These are phyloP conservation scores for Silene vulgaris DNA, from an alignment of 179 eudicot species.

Conservation along the genomic window DNA sequence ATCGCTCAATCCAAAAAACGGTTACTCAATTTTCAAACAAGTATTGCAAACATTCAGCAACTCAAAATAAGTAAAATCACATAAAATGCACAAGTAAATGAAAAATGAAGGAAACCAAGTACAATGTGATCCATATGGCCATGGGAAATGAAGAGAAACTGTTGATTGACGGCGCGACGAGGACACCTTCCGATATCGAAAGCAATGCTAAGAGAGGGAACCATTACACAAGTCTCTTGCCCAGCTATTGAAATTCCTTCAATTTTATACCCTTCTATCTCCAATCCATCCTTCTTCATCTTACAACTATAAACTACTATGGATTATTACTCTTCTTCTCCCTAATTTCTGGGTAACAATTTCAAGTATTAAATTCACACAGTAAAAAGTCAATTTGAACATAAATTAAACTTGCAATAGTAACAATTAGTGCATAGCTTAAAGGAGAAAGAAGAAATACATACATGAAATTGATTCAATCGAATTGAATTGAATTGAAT, in stretches of 20 bases:
- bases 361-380: background rate
- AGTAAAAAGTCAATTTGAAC: background rate
- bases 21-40: background rate
- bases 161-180: conserved; percentile 68
- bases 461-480: conserved; percentile 4
- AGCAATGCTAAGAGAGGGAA: conserved; percentile 64
- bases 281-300: conserved; percentile 29
- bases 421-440: background rate
- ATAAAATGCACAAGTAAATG: background rate
- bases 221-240: conserved; percentile 79
- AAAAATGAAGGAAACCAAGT: background rate
- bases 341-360: background rate
- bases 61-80: background rate
- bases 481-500: background rate
- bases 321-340: conserved; percentile 29
- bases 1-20: no score
- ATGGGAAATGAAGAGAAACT: conserved; percentile 85
- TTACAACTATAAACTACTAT: background rate
- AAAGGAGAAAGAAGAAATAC: background rate
- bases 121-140: conserved; percentile 98
- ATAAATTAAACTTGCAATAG: background rate
- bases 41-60: background rate
- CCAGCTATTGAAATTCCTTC: conserved; percentile 90
- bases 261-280: conserved; percentile 55
- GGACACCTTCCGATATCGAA: conserved; percentile 95